phyloP scores from a whole-genome alignment of 2,329 filamentous ascomycete species.

The Ilyonectria robusta region DNA sequence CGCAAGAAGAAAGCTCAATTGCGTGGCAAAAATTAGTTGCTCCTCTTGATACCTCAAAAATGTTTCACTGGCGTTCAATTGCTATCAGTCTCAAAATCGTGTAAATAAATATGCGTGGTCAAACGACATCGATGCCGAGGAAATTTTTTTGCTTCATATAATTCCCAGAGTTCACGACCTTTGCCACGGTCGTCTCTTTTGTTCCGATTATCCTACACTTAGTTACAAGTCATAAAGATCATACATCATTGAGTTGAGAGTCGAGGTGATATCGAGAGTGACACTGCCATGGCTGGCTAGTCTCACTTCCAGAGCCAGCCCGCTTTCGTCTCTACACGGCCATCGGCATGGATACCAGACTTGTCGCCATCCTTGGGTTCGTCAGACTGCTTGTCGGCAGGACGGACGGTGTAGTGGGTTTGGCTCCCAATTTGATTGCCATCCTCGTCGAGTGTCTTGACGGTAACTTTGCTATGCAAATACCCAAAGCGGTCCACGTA shows the following conservation, averaged over 20 bases:
- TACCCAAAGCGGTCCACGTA: conserved; percentile 61
- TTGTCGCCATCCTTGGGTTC: conserved; percentile 34
- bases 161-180: background rate
- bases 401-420: conserved; percentile 53
- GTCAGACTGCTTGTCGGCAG: conserved; percentile 37
- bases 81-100: conserved; percentile 12
- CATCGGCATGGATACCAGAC: conserved; percentile 30
- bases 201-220: conserved; percentile 14
- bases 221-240: conserved; percentile 24
- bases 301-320: conserved; percentile 60
- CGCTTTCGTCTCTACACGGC: conserved; percentile 45
- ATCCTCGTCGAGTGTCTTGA: conserved; percentile 57
- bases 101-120: background rate
- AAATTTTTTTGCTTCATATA: background rate
- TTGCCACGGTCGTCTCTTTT: background rate
- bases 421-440: conserved; percentile 58
- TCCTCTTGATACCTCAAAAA: conserved; percentile 34
- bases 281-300: no score
- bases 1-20: conserved; percentile 74
- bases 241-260: conserved; percentile 36
- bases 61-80: conserved; percentile 30
- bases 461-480: conserved; percentile 58
- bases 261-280: background rate
- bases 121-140: background rate
- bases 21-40: conserved; percentile 51